phyloP scores from a whole-genome alignment of 2,329 filamentous ascomycete species.

The Alternaria rosae region DNA sequence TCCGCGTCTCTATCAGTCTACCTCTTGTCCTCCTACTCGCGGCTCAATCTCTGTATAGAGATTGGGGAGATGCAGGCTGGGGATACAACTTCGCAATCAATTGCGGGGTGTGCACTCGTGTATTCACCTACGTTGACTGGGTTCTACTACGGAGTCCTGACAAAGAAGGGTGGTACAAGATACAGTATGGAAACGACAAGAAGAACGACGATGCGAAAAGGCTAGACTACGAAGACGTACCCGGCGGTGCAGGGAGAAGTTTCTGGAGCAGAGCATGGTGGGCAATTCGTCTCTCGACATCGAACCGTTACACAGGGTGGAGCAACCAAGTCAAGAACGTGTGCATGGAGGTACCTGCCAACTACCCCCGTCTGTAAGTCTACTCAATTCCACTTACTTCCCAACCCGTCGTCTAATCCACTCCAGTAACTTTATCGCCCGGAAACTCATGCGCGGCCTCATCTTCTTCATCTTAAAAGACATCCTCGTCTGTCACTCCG shows the following conservation, averaged over 20 bases:
- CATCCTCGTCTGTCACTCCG: constrained; percentile 21
- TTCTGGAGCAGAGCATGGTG: constrained; percentile 32
- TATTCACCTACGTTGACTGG: constrained; percentile 31
- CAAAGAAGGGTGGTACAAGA: constrained; percentile 34
- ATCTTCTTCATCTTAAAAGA: constrained; percentile 27
- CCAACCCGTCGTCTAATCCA: not conserved
- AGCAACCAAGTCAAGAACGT: constrained; percentile 39
- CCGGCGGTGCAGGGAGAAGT: constrained; percentile 5
- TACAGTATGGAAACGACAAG: constrained; percentile 11
- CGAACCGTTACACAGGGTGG: constrained; percentile 36
- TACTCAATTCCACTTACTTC: not conserved
- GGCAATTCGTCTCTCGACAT: constrained; percentile 21
- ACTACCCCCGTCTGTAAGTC: constrained; percentile 33
- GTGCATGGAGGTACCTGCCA: constrained; percentile 20
- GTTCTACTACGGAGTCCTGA: constrained; percentile 32
- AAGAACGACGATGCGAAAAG: not conserved
- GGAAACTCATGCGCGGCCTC: constrained; percentile 20
- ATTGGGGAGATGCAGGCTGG: constrained; percentile 16
- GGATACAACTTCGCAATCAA: constrained; percentile 24
- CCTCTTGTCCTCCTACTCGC: constrained; percentile 24
- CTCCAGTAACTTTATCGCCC: constrained; percentile 29
- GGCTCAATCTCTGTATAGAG: constrained; percentile 25
- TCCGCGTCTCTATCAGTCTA: constrained; percentile 19
- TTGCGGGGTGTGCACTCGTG: constrained; percentile 5
- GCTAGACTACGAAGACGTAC: not conserved